Evolutionary conservation across 179 eudicot species (phyloP).

Genomic region (Silene coronaria): DNA sequence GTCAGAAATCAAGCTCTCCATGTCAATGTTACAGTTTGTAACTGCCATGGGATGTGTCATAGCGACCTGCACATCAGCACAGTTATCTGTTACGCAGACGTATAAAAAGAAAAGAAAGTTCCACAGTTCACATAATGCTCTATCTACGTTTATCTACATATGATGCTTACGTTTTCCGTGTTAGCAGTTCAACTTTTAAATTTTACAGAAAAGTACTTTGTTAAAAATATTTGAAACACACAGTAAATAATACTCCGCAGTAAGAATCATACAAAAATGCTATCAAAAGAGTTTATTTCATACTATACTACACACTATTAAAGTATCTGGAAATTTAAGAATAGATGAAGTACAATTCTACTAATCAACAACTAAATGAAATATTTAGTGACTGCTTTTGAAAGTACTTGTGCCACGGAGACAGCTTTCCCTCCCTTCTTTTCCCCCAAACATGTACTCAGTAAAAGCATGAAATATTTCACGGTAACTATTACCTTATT

Average conservation of each 20-base stretch:
- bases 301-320: too few species aligned
- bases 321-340: too few species aligned
- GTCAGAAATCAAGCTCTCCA: constrained; percentile 98
- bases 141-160: background rate
- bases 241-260: too few species aligned
- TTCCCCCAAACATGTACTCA: background rate
- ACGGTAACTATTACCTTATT: constrained; percentile 55
- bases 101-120: background rate
- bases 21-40: constrained; percentile 92
- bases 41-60: constrained; percentile 99
- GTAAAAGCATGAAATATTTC: background rate
- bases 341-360: background rate
- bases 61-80: constrained; percentile 58
- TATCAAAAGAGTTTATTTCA: too few species aligned
- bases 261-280: too few species aligned
- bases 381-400: background rate
- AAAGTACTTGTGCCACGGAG: background rate
- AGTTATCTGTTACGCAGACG: background rate
- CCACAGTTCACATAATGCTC: background rate
- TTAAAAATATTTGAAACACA: too few species aligned
- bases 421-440: background rate
- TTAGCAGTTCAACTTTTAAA: background rate
- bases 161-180: background rate
- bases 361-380: background rate
- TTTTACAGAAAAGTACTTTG: too few species aligned